Evolutionary conservation across 148 eudicot genomes (phyloP).

Genomic region (Amaranthus palmeri): DNA sequence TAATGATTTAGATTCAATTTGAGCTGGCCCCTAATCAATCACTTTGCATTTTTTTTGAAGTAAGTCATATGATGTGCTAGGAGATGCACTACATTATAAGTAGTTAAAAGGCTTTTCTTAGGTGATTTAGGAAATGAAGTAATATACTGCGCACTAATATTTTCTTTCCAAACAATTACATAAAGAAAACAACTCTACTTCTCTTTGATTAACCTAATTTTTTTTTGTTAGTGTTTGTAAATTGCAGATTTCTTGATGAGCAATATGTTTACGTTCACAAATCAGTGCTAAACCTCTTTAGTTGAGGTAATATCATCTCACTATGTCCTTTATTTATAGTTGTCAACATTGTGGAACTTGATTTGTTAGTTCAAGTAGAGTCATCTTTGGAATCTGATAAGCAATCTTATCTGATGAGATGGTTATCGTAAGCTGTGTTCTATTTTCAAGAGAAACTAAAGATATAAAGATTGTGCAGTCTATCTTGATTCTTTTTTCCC

Average conservation of each 20-base stretch:
- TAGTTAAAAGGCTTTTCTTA: not conserved
- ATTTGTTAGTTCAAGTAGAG: no score
- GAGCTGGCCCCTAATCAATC: not conserved
- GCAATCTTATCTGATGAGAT: no score
- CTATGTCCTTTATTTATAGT: not conserved
- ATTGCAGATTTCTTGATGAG: conserved; percentile 15
- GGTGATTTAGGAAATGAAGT: not conserved
- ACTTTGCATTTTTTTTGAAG: not conserved
- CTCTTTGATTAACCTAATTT: not conserved
- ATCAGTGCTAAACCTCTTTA: not conserved
- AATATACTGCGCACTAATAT: no score
- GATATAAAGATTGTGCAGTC: no score
- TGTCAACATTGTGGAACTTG: no score
- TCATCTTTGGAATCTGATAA: no score
- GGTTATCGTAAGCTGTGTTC: no score
- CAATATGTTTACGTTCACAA: not conserved
- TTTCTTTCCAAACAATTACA: not conserved
- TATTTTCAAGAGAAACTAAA: no score
- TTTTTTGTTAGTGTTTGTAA: not conserved
- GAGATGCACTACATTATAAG: not conserved
- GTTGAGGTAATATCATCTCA: conserved; percentile 18
- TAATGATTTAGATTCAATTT: not conserved
- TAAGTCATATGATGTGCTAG: not conserved
- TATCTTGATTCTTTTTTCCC: no score
- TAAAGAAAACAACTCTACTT: not conserved